phyloP scores from a whole-genome alignment of 2,329 filamentous ascomycete species.

The Rutstroemia sp. region DNA sequence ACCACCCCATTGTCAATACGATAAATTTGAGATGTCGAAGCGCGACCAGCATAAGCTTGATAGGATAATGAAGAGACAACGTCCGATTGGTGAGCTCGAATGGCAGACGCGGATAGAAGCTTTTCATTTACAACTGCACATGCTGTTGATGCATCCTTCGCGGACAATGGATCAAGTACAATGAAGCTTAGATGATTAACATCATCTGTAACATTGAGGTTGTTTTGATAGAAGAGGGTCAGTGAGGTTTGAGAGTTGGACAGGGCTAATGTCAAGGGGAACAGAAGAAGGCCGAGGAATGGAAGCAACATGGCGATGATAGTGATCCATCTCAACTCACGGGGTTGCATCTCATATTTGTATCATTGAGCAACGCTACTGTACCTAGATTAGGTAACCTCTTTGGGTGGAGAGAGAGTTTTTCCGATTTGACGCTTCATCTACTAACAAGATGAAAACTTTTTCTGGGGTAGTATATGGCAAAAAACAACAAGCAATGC shows the following conservation, averaged over 20 bases:
- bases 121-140: slow-evolving; percentile 41
- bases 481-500: not conserved
- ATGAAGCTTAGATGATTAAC: slow-evolving; percentile 44
- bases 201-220: slow-evolving; percentile 45
- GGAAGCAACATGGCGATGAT: not conserved
- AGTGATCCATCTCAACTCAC: not conserved
- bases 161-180: slow-evolving; percentile 37
- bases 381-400: not conserved
- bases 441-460: too few species aligned
- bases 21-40: slow-evolving; percentile 32
- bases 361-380: not conserved
- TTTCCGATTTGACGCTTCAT: too few species aligned
- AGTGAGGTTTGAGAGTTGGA: slow-evolving; percentile 37
- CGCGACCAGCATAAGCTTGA: slow-evolving; percentile 35
- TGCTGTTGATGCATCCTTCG: slow-evolving; percentile 33
- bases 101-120: slow-evolving; percentile 35
- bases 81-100: slow-evolving; percentile 38
- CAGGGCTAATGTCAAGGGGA: not conserved
- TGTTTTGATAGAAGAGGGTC: slow-evolving; percentile 47
- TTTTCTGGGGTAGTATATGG: too few species aligned
- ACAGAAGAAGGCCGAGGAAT: not conserved
- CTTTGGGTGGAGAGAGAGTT: too few species aligned
- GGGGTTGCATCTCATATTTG: not conserved
- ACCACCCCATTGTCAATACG: slow-evolving; percentile 36
- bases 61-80: slow-evolving; percentile 40